Evolutionary conservation across 2,329 filamentous ascomycete species (phyloP).

Genomic region (Colletotrichum sp.): DNA sequence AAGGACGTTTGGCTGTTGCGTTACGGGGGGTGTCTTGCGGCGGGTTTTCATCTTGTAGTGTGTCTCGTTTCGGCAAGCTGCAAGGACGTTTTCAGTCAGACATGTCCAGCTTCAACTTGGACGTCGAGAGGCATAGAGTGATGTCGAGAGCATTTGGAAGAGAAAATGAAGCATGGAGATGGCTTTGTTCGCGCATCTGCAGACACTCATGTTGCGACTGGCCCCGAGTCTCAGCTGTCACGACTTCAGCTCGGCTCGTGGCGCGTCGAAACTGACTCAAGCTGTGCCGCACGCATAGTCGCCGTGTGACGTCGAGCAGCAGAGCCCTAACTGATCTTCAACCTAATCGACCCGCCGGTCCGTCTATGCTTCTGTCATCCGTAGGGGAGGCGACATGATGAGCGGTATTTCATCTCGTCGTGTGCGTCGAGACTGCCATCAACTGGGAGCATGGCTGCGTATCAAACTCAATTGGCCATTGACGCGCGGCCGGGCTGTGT

Average conservation of each 20-base stretch:
- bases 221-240: not conserved
- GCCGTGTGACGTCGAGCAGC: not conserved
- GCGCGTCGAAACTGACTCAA: not conserved
- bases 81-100: not conserved
- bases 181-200: not conserved
- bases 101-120: not conserved
- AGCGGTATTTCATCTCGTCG: not conserved
- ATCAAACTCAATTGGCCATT: constrained; percentile 10
- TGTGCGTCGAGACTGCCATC: not conserved
- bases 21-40: not conserved
- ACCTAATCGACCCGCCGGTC: not conserved
- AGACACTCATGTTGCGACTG: not conserved
- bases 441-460: constrained; percentile 10
- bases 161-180: not conserved
- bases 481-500: not conserved
- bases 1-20: not conserved
- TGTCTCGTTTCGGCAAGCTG: not conserved
- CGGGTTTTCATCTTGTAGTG: not conserved
- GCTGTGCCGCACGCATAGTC: not conserved
- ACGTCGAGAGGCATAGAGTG: not conserved
- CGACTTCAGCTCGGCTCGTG: not conserved
- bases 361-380: constrained; percentile 14
- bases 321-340: not conserved
- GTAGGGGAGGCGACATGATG: not conserved
- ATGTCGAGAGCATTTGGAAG: not conserved